phyloP scores from a whole-genome alignment of 2,329 filamentous ascomycete genomes.

The Moelleriella libera region DNA sequence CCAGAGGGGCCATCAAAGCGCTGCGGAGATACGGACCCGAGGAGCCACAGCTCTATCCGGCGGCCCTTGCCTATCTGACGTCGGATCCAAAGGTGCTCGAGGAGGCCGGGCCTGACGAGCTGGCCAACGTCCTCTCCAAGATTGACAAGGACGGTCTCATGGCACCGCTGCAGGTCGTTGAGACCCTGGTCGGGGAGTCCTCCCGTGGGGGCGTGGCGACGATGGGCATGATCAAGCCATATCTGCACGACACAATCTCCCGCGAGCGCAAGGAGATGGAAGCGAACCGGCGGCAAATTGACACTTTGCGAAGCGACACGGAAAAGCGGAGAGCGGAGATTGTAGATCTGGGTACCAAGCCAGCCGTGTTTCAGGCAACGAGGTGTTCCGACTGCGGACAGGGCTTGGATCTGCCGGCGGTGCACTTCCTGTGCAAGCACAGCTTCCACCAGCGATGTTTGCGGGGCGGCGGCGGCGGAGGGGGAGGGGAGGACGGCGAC shows the following conservation, averaged over 20 bases:
- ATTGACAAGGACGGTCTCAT: slow-evolving; percentile 87
- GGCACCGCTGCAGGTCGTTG: slow-evolving; percentile 92
- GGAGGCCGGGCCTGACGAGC: slow-evolving; percentile 71
- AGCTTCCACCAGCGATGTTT: slow-evolving; percentile 90
- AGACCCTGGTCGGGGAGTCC: slow-evolving; percentile 61
- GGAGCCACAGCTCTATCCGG: slow-evolving; percentile 83
- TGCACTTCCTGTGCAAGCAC: slow-evolving; percentile 96
- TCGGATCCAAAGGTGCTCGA: slow-evolving; percentile 68
- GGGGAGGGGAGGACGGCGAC: slow-evolving; percentile 7
- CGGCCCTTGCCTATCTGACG: slow-evolving; percentile 85
- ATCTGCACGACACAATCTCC: slow-evolving; percentile 77
- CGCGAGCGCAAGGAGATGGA: slow-evolving; percentile 78
- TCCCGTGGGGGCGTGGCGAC: slow-evolving; percentile 55
- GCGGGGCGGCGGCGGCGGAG: slow-evolving; percentile 18
- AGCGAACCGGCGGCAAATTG: slow-evolving; percentile 65
- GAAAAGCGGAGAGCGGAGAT: slow-evolving; percentile 68
- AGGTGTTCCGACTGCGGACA: slow-evolving; percentile 73
- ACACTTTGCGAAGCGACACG: slow-evolving; percentile 74
- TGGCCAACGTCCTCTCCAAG: slow-evolving; percentile 64
- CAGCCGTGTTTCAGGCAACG: slow-evolving; percentile 79
- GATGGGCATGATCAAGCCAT: slow-evolving; percentile 94
- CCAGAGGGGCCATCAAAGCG: slow-evolving; percentile 76
- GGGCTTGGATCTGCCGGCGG: slow-evolving; percentile 70
- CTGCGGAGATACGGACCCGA: slow-evolving; percentile 82
- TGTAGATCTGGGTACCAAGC: slow-evolving; percentile 60